These are phyloP conservation scores for Huiozyma naganishii DNA, from an alignment of 805 yeast genomes.

Conservation along the genomic window DNA sequence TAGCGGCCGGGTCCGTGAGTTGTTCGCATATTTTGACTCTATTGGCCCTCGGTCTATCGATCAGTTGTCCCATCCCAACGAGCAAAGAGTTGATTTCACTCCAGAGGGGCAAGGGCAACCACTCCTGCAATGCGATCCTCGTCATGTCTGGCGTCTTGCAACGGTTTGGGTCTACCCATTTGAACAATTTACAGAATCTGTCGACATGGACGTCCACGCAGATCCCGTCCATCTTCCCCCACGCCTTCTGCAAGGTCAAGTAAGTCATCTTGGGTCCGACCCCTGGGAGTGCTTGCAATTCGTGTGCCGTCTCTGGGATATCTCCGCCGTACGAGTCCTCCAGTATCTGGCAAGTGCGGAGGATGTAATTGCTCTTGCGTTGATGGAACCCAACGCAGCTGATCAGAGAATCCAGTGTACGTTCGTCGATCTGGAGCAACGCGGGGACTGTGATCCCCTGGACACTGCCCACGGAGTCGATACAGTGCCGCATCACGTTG, in stretches of 20 bases:
- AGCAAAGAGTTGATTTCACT: conserved; percentile 71
- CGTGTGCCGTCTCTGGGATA: conserved; percentile 60
- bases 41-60: conserved; percentile 62
- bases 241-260: conserved; percentile 68
- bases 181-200: conserved; percentile 68
- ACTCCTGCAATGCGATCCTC: conserved; percentile 51
- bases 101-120: conserved; percentile 75
- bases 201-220: conserved; percentile 92
- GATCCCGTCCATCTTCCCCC: conserved; percentile 70
- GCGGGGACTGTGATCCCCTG: conserved; percentile 53
- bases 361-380: conserved; percentile 64
- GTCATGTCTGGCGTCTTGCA: conserved; percentile 66
- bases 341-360: conserved; percentile 46
- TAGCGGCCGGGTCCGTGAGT: neutral
- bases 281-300: conserved; percentile 66
- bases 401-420: conserved; percentile 54
- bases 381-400: conserved; percentile 78
- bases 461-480: conserved; percentile 27
- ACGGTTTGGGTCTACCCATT: conserved; percentile 47
- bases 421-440: conserved; percentile 38
- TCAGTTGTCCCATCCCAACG: conserved; percentile 89
- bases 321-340: conserved; percentile 46
- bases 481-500: conserved; percentile 41
- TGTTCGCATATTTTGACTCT: conserved; percentile 2
- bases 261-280: conserved; percentile 96